Evolutionary conservation across 1,284 basidiomycete genomes (phyloP).

Genomic region (Cryptococcus sp.): DNA sequence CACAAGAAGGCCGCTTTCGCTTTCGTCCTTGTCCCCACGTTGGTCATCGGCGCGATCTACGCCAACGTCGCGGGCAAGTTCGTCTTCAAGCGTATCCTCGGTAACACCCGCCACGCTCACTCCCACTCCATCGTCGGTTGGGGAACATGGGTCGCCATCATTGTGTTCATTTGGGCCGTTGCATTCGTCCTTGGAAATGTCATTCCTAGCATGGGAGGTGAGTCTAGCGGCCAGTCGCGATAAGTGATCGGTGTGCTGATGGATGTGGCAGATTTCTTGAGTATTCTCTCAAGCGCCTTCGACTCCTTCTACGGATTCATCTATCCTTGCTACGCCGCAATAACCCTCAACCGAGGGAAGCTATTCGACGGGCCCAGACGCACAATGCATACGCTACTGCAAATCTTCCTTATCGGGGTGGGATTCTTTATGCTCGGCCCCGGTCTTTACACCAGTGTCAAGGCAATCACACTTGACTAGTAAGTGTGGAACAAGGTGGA

Average conservation of each 20-base stretch:
- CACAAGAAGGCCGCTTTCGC: slow-evolving; percentile 57
- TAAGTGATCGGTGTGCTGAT: slow-evolving; percentile 38
- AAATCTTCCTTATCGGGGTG: slow-evolving; percentile 51
- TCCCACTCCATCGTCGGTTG: slow-evolving; percentile 64
- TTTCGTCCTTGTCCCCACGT: slow-evolving; percentile 46
- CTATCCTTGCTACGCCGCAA: slow-evolving; percentile 56
- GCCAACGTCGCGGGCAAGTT: slow-evolving; percentile 46
- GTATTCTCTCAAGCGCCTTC: slow-evolving; percentile 48
- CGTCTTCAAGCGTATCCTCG: slow-evolving; percentile 51
- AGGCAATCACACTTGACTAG: slow-evolving; percentile 54
- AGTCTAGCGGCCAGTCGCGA: background rate
- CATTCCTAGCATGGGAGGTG: slow-evolving; percentile 22
- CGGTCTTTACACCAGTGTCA: slow-evolving; percentile 55
- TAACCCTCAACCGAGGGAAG: slow-evolving; percentile 50
- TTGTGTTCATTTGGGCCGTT: slow-evolving; percentile 61
- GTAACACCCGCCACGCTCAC: slow-evolving; percentile 58
- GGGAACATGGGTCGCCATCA: slow-evolving; percentile 62
- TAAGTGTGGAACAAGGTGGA: slow-evolving; percentile 16
- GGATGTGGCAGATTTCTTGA: slow-evolving; percentile 56
- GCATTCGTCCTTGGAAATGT: slow-evolving; percentile 63
- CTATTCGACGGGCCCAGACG: slow-evolving; percentile 35
- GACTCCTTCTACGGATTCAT: slow-evolving; percentile 50
- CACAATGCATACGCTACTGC: slow-evolving; percentile 40
- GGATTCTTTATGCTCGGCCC: slow-evolving; percentile 56
- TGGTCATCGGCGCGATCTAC: slow-evolving; percentile 51